Evolutionary conservation across 306 rosid genomes (phyloP), one percentile per base, ranked within the genome.

Genomic region (Malus sieversii): DNA sequence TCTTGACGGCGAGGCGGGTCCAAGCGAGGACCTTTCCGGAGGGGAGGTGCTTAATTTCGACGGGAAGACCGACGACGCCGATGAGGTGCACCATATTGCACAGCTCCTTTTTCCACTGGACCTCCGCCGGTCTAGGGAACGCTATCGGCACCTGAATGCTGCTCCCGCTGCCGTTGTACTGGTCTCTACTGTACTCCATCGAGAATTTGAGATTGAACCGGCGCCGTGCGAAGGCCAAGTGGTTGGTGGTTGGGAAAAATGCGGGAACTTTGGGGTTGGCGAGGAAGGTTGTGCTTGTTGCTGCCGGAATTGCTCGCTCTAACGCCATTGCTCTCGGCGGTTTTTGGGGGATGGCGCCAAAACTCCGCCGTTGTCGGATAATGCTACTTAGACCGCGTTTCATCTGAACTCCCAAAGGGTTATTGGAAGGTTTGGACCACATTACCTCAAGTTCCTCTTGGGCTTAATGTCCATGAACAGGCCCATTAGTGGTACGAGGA

Each of bases 101-200:
- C 10, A 90, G 90, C 72, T 95, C 99, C 83, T 92, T 95, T 77
- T 81, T 87, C 99, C 99, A 95, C n/a, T 72, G 90, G 71, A 95
- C 83, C 85, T 89, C 97, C 3, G 88, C 4, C 15, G 97, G 99
- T 71, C 81, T 88, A 57, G 93, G 89, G 81, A 80, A 92, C 4
- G 83, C 29, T 60, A 55, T 81, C 12, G 84, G 63, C 18, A 44
- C 61, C 30, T 79, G 83, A 62, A 60, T 62, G 69, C 44, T 48
- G 68, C 19, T 64, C 75, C 67, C 68, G 70, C 29, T 67, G 72
- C 48, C 42, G 42, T 68, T 66, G 70, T 66, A 38, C 46, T 35
- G 59, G 73, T 77, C 75, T 58, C 78, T 57, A 59, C 74, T 79
- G 81, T 68, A 80, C 52, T 87, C 86, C 69, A 70, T 78, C 7